Conservation (phyloP, 148 eudicot species). For the Heliosperma pusillum region DNA sequence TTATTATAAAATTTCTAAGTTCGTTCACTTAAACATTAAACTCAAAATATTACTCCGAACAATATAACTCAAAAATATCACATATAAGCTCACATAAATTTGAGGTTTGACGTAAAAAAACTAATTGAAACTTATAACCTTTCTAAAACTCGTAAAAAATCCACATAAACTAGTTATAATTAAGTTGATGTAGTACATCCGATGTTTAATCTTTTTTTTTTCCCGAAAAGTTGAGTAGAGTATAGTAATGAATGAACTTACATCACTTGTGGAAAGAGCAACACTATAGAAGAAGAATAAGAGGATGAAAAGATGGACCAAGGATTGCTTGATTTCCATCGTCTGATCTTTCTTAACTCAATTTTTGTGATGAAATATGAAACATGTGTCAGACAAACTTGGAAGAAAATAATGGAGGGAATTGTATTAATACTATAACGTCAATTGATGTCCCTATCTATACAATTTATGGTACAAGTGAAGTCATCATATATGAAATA, state of each 20-base stretch:
- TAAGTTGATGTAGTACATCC: too few relatives aligned
- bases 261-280: conserved; percentile 1
- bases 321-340: conserved; percentile 16
- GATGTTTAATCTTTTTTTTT: too few relatives aligned
- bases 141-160: too few relatives aligned
- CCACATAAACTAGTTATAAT: too few relatives aligned
- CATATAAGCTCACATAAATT: too few relatives aligned
- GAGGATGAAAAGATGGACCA: conserved; percentile 10
- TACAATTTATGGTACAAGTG: background rate
- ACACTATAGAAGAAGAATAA: background rate
- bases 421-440: background rate
- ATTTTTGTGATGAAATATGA: background rate
- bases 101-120: too few relatives aligned
- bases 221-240: too few relatives aligned
- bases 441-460: background rate
- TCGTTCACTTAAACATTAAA: too few relatives aligned
- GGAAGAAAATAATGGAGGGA: background rate
- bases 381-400: background rate
- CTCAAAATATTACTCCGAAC: too few relatives aligned
- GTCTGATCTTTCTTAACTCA: background rate
- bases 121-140: too few relatives aligned
- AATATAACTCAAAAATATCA: too few relatives aligned
- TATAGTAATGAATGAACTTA: conserved; percentile 4
- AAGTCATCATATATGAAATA: background rate
- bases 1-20: too few relatives aligned